Evolutionary conservation across 2,329 filamentous ascomycete species (phyloP).

Genomic region (Lizonia empirigonia): DNA sequence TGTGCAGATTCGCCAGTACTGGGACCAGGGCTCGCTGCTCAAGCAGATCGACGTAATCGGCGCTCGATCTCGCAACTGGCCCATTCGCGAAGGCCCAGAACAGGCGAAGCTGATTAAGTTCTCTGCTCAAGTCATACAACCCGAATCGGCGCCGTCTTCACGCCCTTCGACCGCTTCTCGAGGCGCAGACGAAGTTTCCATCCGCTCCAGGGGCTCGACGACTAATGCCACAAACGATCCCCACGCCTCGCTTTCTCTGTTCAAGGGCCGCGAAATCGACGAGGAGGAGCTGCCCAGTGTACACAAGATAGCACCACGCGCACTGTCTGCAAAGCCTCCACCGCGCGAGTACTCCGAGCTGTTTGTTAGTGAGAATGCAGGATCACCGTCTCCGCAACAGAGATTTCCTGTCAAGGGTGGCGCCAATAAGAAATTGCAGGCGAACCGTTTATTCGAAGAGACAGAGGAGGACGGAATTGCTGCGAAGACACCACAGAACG

Average conservation of each 20-base stretch:
- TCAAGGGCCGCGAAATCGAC: constrained; percentile 69
- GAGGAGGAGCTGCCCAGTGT: constrained; percentile 57
- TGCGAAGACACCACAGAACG: constrained; percentile 40
- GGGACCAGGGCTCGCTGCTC: constrained; percentile 92
- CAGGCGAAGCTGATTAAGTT: constrained; percentile 77
- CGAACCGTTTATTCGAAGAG: constrained; percentile 62
- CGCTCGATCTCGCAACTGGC: constrained; percentile 89
- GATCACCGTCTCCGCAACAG: constrained; percentile 49
- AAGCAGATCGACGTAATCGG: constrained; percentile 96
- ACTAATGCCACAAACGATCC: constrained; percentile 52
- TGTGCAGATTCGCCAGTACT: constrained; percentile 82
- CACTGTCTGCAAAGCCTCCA: constrained; percentile 70
- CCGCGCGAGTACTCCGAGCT: constrained; percentile 74
- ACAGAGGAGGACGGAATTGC: constrained; percentile 53
- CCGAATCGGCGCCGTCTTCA: constrained; percentile 37
- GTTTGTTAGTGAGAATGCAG: constrained; percentile 58
- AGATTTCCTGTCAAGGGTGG: constrained; percentile 53
- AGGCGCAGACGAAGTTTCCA: constrained; percentile 39
- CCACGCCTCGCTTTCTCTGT: constrained; percentile 74
- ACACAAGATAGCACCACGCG: constrained; percentile 63
- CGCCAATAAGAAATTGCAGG: constrained; percentile 57
- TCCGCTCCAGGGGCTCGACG: constrained; percentile 48
- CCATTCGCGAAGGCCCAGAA: constrained; percentile 84
- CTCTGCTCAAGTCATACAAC: constrained; percentile 50
- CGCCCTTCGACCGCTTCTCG: constrained; percentile 44